phyloP scores from a whole-genome alignment of 1,284 basidiomycete genomes.

The Cerioporus squamosus region DNA sequence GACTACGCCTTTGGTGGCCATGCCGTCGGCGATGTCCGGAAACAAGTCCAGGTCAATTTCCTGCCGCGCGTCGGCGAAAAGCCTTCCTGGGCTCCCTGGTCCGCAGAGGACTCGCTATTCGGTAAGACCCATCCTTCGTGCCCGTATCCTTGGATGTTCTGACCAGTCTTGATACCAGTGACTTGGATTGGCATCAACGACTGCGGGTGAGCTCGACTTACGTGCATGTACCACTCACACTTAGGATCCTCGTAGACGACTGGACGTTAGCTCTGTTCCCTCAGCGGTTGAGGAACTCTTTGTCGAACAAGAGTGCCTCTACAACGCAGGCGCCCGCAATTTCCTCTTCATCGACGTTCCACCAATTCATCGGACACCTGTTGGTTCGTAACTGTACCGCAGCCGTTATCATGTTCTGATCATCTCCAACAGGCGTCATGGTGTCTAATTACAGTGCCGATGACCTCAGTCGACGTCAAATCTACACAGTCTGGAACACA shows the following conservation, averaged over 20 bases:
- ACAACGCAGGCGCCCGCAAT: slow-evolving; percentile 57
- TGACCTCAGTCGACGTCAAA: background rate
- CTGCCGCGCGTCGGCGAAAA: slow-evolving; percentile 40
- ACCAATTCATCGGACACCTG: slow-evolving; percentile 56
- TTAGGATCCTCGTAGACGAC: slow-evolving; percentile 4
- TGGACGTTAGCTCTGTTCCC: slow-evolving; percentile 9
- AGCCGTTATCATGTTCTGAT: background rate
- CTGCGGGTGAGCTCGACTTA: slow-evolving; percentile 45
- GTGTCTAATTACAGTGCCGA: slow-evolving; percentile 4
- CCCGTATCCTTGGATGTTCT: background rate
- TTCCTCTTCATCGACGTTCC: slow-evolving; percentile 69
- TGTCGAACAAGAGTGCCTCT: slow-evolving; percentile 49
- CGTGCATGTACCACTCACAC: background rate
- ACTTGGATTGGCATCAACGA: slow-evolving; percentile 73
- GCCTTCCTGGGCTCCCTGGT: slow-evolving; percentile 47
- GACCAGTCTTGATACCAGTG: slow-evolving; percentile 38
- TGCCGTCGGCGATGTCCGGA: slow-evolving; percentile 41
- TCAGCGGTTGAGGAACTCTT: slow-evolving; percentile 40
- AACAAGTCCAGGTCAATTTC: slow-evolving; percentile 45
- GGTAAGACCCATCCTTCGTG: slow-evolving; percentile 33
- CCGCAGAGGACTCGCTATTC: slow-evolving; percentile 47
- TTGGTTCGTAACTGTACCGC: slow-evolving; percentile 34
- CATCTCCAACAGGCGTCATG: slow-evolving; percentile 1
- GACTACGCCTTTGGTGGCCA: slow-evolving; percentile 55
- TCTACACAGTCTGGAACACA: slow-evolving; percentile 50